Evolutionary conservation across 2,329 filamentous ascomycete species (phyloP), one percentile per base, ranked within the genome.

Genomic region (Plenodomus lindquistii): DNA sequence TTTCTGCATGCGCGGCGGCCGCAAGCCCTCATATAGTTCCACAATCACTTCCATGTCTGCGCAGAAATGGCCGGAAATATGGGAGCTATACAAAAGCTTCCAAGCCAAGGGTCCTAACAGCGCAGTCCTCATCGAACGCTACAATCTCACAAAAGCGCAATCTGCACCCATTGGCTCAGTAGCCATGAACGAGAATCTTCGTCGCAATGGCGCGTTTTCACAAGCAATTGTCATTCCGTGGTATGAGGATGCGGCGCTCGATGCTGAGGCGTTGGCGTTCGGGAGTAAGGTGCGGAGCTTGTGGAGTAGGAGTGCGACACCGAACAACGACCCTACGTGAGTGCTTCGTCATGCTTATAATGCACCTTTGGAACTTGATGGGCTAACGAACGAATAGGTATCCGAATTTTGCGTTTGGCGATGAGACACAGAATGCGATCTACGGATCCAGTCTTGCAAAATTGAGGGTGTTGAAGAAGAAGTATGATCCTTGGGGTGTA

Each of bases 171-270:
- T 38, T 1, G 44, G 53, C 29, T 47, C 52, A 17, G 42, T 46
- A 10, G 53, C 74, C 5, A 67, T 70, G 42, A 69, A 73, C 8
- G 66, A 66, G 16, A 46, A 47, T 17, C 52, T 59, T 7, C 44
- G 57, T 9, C 62, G 69, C 1, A 37, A 37, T 13, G 59, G 68
- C 18, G 63, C 71, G 35, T 69, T 72, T 39, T 70, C 67, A 16
- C 62, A 76, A 46, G 69, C 69, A 0, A 62, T 75, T 34, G 65
- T 69, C 0, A 71, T 75, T 13, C 69, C 74, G 0, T 76, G 73
- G 74, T 76, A 77, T 38, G 57, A 55, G 1, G 69, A 74, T 44
- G 49, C 63, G 0, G 52, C 54, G 3, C 54, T 77, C 2, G 74
- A 77, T 48, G 42, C 20, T 1, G 61, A 61, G 34, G 75, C 74